Conservation (phyloP, 2,329 filamentous ascomycete genomes). For the Alternaria brassicae region DNA sequence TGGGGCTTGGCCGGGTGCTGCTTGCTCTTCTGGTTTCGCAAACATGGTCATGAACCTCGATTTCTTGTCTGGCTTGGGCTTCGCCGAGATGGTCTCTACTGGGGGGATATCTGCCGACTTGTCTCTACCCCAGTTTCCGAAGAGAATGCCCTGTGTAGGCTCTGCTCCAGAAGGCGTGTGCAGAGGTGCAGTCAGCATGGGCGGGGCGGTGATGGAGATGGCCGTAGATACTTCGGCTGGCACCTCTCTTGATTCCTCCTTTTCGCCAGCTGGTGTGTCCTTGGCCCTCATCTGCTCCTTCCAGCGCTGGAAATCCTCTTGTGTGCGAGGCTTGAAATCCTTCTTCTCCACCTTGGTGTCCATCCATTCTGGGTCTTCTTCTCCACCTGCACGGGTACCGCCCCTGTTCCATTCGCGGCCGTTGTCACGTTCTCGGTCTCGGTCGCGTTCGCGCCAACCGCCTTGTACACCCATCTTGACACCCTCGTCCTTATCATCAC, state of each 20-base stretch:
- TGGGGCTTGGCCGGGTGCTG: slow-evolving; percentile 22
- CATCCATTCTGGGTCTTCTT: slow-evolving; percentile 86
- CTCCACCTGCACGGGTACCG: slow-evolving; percentile 56
- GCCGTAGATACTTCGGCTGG: slow-evolving; percentile 28
- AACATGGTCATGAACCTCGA: slow-evolving; percentile 86
- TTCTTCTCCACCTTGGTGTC: slow-evolving; percentile 72
- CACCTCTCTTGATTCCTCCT: slow-evolving; percentile 49
- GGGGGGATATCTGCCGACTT: slow-evolving; percentile 50
- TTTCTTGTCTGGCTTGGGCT: slow-evolving; percentile 68
- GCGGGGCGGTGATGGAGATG: slow-evolving; percentile 26
- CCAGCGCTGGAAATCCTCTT: slow-evolving; percentile 93
- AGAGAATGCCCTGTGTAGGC: slow-evolving; percentile 77
- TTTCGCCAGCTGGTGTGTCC: slow-evolving; percentile 56
- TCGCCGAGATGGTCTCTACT: slow-evolving; percentile 41
- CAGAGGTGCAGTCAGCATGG: slow-evolving; percentile 51
- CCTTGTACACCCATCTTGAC: slow-evolving; percentile 51
- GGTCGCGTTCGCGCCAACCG: slow-evolving; percentile 65
- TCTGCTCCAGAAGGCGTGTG: slow-evolving; percentile 71
- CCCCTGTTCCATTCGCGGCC: slow-evolving; percentile 64
- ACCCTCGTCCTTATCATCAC: slow-evolving; percentile 64
- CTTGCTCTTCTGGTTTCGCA: slow-evolving; percentile 50
- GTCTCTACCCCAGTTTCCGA: slow-evolving; percentile 65
- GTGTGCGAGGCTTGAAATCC: slow-evolving; percentile 74
- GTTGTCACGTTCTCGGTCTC: slow-evolving; percentile 42
- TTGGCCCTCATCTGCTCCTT: slow-evolving; percentile 87